phyloP scores from a whole-genome alignment of 2,329 filamentous ascomycete genomes.

The Harringtonia lauricola region DNA sequence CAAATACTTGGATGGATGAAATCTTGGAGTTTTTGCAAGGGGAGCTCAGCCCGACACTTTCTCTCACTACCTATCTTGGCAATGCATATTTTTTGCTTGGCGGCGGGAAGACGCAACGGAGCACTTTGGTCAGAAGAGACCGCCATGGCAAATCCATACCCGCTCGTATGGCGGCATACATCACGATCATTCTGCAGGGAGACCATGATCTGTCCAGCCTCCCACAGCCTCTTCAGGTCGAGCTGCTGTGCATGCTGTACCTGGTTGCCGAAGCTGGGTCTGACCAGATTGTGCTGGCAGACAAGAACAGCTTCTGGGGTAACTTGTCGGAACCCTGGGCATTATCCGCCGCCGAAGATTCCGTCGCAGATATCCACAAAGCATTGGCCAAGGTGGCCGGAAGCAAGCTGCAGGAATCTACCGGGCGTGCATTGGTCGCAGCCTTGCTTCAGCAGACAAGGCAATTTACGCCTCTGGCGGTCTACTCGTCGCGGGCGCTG shows the following conservation, averaged over 20 bases:
- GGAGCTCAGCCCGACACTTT: constrained; percentile 50
- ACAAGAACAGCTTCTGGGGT: constrained; percentile 34
- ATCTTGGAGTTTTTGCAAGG: constrained; percentile 43
- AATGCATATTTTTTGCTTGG: constrained; percentile 54
- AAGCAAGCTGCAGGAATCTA: constrained; percentile 10
- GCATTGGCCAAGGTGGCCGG: constrained; percentile 23
- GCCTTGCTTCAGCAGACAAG: constrained; percentile 31
- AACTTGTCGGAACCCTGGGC: constrained; percentile 24
- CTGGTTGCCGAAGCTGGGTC: constrained; percentile 39
- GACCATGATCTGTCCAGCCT: constrained; percentile 27
- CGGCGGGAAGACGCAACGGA: background rate
- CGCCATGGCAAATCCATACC: constrained; percentile 59
- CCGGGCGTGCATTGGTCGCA: constrained; percentile 28
- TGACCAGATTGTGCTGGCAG: constrained; percentile 40
- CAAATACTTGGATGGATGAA: constrained; percentile 53
- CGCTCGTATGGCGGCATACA: constrained; percentile 65
- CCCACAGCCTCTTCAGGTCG: constrained; percentile 30
- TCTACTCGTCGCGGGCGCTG: constrained; percentile 44
- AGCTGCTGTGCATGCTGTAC: constrained; percentile 39
- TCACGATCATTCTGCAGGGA: constrained; percentile 41
- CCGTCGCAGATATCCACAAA: constrained; percentile 29
- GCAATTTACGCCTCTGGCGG: constrained; percentile 28
- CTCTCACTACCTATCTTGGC: constrained; percentile 62
- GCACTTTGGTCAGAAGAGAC: constrained; percentile 44
- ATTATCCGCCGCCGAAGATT: constrained; percentile 28